Percentiles rank a stretch among this genome's conserved stretches.
Conservation (phyloP, 805 yeast genomes). For the Kazachstania bromeliacearum region DNA sequence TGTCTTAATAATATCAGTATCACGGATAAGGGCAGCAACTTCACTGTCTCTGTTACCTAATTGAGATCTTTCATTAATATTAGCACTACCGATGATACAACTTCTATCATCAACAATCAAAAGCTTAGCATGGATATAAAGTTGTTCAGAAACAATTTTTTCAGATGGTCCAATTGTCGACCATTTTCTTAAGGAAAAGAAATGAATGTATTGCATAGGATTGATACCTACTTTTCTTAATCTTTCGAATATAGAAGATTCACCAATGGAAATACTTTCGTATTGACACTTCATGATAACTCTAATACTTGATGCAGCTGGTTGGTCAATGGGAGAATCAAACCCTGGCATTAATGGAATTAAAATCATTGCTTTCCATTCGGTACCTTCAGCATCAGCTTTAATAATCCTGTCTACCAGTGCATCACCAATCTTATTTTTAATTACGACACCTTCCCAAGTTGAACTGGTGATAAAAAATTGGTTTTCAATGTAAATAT, state of each 20-base stretch:
- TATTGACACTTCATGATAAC: slow-evolving; percentile 95
- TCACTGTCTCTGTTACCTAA: slow-evolving; percentile 92
- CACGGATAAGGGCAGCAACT: slow-evolving; percentile 82
- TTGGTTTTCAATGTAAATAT: slow-evolving; percentile 91
- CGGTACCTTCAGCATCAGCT: slow-evolving; percentile 66
- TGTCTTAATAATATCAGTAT: slow-evolving; percentile 56
- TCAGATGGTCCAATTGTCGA: slow-evolving; percentile 75
- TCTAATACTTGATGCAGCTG: slow-evolving; percentile 91
- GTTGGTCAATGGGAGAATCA: slow-evolving; percentile 82
- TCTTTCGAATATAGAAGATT: slow-evolving; percentile 76
- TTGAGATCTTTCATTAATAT: slow-evolving; percentile 94
- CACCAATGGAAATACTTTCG: slow-evolving; percentile 86
- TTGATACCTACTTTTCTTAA: slow-evolving; percentile 69
- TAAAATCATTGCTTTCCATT: slow-evolving; percentile 85
- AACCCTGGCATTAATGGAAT: slow-evolving; percentile 98
- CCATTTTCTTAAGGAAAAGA: slow-evolving; percentile 91
- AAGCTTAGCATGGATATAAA: slow-evolving; percentile 87
- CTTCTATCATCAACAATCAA: slow-evolving; percentile 88
- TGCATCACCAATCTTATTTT: slow-evolving; percentile 87
- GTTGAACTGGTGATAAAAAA: slow-evolving; percentile 87
- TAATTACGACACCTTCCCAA: slow-evolving; percentile 72
- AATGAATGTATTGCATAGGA: slow-evolving; percentile 86
- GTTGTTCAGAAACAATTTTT: slow-evolving; percentile 75
- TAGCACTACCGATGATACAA: slow-evolving; percentile 95
- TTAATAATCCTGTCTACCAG: slow-evolving; percentile 89